A percentile compares a stretch with the other conserved stretches of the same genome.
These are phyloP conservation scores for Hypoxylon rickii DNA, from an alignment of 495 filamentous ascomycete genomes.

Conservation along the genomic window DNA sequence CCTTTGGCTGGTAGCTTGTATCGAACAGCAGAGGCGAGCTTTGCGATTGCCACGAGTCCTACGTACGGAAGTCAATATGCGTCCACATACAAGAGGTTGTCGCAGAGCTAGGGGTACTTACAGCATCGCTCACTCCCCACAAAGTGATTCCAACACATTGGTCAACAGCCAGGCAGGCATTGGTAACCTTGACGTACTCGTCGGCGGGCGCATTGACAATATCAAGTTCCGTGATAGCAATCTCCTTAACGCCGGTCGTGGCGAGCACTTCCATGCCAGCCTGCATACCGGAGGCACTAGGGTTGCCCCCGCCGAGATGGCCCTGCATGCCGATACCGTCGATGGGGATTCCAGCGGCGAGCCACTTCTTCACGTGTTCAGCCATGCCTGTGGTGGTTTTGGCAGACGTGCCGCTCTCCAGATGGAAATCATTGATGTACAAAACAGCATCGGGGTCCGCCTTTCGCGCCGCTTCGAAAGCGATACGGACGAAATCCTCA, in stretches of 20 bases:
- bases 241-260: conserved; percentile 55
- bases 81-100: neutral
- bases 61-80: neutral
- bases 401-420: conserved; percentile 48
- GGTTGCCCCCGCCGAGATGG: conserved; percentile 59
- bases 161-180: conserved; percentile 61
- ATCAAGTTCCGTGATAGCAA: conserved; percentile 68
- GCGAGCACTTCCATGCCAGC: conserved; percentile 49
- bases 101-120: conserved; percentile 38
- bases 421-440: conserved; percentile 73
- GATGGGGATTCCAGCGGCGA: conserved; percentile 67
- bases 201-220: conserved; percentile 60
- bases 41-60: conserved; percentile 65
- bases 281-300: conserved; percentile 55
- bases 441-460: conserved; percentile 63
- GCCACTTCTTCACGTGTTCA: conserved; percentile 66
- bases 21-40: conserved; percentile 66
- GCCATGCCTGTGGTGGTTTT: conserved; percentile 67
- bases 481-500: conserved; percentile 60
- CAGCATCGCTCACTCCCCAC: conserved; percentile 71
- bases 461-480: conserved; percentile 61
- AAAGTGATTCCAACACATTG: conserved; percentile 74
- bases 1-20: conserved; percentile 61
- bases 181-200: conserved; percentile 66
- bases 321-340: conserved; percentile 73